Base-by-base conservation (phyloP, 345 rosid genomes). In the Raphanus sativus region DNA sequence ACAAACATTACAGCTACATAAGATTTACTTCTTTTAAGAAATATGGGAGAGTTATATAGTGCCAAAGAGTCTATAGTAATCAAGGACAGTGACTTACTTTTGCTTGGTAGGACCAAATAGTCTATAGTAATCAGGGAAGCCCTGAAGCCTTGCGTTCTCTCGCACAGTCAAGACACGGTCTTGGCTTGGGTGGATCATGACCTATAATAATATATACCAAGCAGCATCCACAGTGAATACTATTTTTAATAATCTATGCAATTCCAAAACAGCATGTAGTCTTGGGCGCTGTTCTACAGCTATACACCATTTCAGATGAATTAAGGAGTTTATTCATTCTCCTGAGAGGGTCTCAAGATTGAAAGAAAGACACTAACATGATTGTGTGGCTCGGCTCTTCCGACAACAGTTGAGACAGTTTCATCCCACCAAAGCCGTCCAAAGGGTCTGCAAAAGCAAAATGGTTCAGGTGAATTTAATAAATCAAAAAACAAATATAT, bases 391-490 rank as follows among this genome's bases (percentile, higher is more conserved):
- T 88, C 93, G 0, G 90, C 90, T 67, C 95, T 68, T 1, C 96
- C 90, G 3, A 93, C 90, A 8, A 91, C 98, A 0, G 97, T 93
- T 10, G 94, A 83, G 4, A 91, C 97, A 1, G 86, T 93, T 62
- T 89, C 94, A 67, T 93, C 97, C 98, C 92, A 89, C 97, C 94
- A 93, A 17, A 89, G 76, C 17, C 96, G 92, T 50, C 83, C 98
- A 61, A 93, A 93, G 0, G 94, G 93, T 66, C 97, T 91, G 30
- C 29, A 72, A 26, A 48, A 42, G 8, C 62, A 67, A 40, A 28
- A 38, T 52, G 29, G 30, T 16, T 58, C 62, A 38, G 1, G 45
- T 61, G 16, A 28, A 58, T 63, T 68, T 40, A 6, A 34, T 17
- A 75, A 24, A 11, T 11, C 24, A 10, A 13, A 36, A 34, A 15